These are phyloP conservation scores for Calonectria honghensis DNA, from an alignment of 2,329 filamentous ascomycete species.

Conservation along the genomic window DNA sequence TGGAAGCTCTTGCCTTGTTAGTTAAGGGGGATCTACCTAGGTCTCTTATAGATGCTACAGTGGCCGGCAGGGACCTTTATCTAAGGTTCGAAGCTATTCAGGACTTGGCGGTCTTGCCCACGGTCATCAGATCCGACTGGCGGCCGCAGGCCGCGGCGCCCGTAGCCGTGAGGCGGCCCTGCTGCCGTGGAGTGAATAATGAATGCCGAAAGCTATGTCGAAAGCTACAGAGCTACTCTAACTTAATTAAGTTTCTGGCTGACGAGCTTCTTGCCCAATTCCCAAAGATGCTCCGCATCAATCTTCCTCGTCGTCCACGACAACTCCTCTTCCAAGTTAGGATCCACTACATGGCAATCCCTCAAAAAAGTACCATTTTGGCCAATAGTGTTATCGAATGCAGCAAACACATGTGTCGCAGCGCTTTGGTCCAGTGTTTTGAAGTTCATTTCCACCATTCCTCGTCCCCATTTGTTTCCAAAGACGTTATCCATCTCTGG, in stretches of 20 bases:
- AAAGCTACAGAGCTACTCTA: too few species aligned
- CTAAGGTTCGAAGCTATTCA: too few species aligned
- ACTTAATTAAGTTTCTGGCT: constrained; percentile 34
- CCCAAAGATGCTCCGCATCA: constrained; percentile 44
- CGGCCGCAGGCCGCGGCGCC: too few species aligned
- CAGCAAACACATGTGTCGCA: constrained; percentile 44
- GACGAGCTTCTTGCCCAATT: constrained; percentile 43
- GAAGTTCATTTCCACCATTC: neutral
- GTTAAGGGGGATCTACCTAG: too few species aligned
- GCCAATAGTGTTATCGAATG: constrained; percentile 35
- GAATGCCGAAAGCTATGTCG: too few species aligned
- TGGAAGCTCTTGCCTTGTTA: too few species aligned
- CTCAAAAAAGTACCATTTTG: constrained; percentile 41
- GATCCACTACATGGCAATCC: constrained; percentile 40
- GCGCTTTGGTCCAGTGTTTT: constrained; percentile 28
- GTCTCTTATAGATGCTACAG: too few species aligned
- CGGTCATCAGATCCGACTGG: too few species aligned
- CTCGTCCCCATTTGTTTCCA: constrained; percentile 28
- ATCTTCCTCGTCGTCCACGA: constrained; percentile 42
- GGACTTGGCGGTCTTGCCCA: too few species aligned
- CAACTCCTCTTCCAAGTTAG: constrained; percentile 33
- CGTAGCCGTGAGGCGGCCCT: too few species aligned
- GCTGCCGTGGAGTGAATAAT: too few species aligned
- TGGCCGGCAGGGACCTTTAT: too few species aligned
- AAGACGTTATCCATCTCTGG: constrained; percentile 22